Base-by-base conservation (phyloP, 352 stramenopile species). In the Thalassiosira mediterranea region DNA sequence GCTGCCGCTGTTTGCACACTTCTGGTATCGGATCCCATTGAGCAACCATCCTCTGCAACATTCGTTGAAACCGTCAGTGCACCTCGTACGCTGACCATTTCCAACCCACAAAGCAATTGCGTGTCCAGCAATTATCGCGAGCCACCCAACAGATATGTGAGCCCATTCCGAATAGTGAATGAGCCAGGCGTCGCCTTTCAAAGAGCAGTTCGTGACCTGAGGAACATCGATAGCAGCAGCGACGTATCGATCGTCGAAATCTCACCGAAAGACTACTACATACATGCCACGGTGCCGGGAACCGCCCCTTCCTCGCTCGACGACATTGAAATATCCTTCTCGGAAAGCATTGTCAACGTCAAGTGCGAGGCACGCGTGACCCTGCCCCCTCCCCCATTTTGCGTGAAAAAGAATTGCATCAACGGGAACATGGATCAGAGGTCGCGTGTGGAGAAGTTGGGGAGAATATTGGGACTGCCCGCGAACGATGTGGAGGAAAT, bases 401-500 rank as follows among this genome's bases (percentile, higher is more conserved):
- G 74, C 46, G 10, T 80, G n/a, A 42, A 70, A 37, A 75, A 76
- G 38, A 65, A 65, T n/a, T 83, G 74, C 38, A 80, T 83, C 60
- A 83, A 83, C 38, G 74, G 74, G 8, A 76, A 76, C 21, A 76
- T 83, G 61, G 52, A 73, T 47, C 74, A 83, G 34, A 37, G 74
- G 46, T 38, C 48, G 38, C 32, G 51, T n/a, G 40, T 83, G 10
- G 56, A 76, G 17, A 47, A 61, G 25, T 31, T 83, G 17, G 48
- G 21, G 29, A 15, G n/a, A n/a, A 3, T 76, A 0, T 44, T 83
- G 28, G 69, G 61, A 37, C 51, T 77, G 52, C 73, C 74, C n/a
- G 15, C 51, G 4, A 26, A 40, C 0, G 74, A 83, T 59, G 49
- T 34, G 13, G 57, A 67, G n/a, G 15, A 54, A 21, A 76, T 83